Conservation (phyloP, 164 flowering plant genomes). For the Sedum album region DNA sequence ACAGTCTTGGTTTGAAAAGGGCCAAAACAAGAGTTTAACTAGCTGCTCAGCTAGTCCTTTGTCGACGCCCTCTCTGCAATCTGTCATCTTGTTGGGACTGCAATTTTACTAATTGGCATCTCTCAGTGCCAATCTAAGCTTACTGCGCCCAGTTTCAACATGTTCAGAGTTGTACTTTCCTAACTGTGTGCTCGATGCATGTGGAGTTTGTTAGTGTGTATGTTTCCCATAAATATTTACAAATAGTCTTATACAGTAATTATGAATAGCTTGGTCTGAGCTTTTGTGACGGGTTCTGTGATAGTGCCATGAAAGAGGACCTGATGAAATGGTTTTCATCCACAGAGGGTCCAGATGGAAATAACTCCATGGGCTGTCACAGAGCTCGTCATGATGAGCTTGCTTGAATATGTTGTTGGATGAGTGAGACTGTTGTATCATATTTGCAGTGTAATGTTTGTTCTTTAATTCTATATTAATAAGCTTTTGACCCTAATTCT, state of each 20-base stretch:
- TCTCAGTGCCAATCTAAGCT: not conserved
- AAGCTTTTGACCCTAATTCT: too few relatives aligned
- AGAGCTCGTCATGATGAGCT: not conserved
- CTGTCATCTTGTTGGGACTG: not conserved
- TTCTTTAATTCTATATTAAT: not conserved
- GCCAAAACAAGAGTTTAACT: slow-evolving; percentile 84
- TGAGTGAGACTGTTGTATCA: not conserved
- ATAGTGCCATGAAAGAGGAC: not conserved
- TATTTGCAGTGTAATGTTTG: not conserved
- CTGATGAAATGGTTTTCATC: not conserved
- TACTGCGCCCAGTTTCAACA: not conserved
- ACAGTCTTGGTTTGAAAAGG: slow-evolving; percentile 96
- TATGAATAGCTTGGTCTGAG: not conserved
- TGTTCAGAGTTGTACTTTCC: not conserved
- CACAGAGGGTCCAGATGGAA: not conserved
- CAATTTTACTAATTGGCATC: not conserved
- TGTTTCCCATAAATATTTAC: not conserved
- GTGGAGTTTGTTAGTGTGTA: not conserved
- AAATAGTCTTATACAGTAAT: not conserved
- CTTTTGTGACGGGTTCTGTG: not conserved
- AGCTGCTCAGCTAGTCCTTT: not conserved
- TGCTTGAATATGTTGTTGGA: not conserved
- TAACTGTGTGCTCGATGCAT: not conserved
- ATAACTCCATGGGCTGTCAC: not conserved
- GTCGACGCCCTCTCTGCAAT: not conserved